These are phyloP conservation scores for Heliamphora exappendiculata DNA, from an alignment of 148 eudicot genomes.

Conservation along the genomic window DNA sequence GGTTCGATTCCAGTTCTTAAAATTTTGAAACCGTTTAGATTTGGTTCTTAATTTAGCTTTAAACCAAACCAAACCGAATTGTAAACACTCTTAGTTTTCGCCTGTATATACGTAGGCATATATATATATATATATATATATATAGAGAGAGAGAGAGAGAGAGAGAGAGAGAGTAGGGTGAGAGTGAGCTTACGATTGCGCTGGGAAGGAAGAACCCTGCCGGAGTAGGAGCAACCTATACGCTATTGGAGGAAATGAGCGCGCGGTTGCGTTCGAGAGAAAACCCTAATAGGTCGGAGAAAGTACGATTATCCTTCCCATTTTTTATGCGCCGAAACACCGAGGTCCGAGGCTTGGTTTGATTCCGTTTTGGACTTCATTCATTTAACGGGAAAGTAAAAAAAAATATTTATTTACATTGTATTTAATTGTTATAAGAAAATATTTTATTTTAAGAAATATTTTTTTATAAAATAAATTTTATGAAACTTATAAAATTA, in stretches of 20 bases:
- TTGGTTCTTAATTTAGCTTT: too few species aligned
- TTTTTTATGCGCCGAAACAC: not conserved
- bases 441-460: too few species aligned
- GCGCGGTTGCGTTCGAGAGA: not conserved
- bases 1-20: too few species aligned
- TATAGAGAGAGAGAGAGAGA: not conserved
- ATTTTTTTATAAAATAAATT: too few species aligned
- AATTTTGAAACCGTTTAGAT: too few species aligned
- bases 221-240: not conserved
- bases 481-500: too few species aligned
- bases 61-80: not conserved
- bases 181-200: slow-evolving; percentile 3
- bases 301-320: slow-evolving; percentile 5
- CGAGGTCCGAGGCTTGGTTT: not conserved
- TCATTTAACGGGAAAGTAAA: too few species aligned
- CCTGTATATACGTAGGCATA: too few species aligned
- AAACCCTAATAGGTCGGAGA: slow-evolving; percentile 14
- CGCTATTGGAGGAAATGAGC: not conserved
- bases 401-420: too few species aligned
- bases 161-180: not conserved
- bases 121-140: not conserved
- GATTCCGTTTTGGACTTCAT: not conserved
- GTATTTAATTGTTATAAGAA: too few species aligned
- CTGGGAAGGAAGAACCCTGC: not conserved
- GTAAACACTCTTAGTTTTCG: not conserved